Percentiles rank a stretch among this genome's conserved stretches.
Evolutionary conservation across 225 moss, liverwort and hornwort genomes (phyloP).

Genomic region (Bryum argenteum): DNA sequence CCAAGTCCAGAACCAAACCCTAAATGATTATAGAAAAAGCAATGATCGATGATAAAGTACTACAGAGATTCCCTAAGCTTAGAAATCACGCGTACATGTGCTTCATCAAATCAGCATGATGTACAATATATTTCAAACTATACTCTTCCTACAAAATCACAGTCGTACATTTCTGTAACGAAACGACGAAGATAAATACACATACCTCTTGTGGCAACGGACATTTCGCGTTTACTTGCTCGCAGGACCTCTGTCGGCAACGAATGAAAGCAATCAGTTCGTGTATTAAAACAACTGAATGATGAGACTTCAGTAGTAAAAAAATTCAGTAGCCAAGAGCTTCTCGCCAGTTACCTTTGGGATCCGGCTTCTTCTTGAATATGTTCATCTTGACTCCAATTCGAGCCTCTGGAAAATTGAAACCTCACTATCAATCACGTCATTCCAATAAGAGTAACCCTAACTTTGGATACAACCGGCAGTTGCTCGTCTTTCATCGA

Average conservation of each 20-base stretch:
- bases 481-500: too few relatives aligned
- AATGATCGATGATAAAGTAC: not conserved
- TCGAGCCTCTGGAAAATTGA: too few relatives aligned
- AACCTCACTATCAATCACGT: too few relatives aligned
- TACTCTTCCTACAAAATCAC: not conserved
- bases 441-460: too few relatives aligned
- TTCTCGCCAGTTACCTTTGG: conserved; percentile 63
- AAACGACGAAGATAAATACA: not conserved
- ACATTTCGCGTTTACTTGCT: conserved; percentile 97
- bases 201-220: conserved; percentile 90
- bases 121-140: not conserved
- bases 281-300: too few relatives aligned
- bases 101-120: not conserved
- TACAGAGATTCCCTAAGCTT: not conserved
- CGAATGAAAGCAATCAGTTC: not conserved
- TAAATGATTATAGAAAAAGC: not conserved
- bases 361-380: conserved; percentile 91
- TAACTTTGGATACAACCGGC: too few relatives aligned
- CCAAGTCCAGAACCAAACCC: not conserved
- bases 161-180: not conserved
- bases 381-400: conserved; percentile 62
- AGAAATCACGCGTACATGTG: not conserved
- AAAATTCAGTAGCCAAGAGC: not conserved
- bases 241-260: conserved; percentile 81
- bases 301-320: not conserved